Percentiles rank a stretch among this genome's conserved stretches.
Evolutionary conservation across 352 stramenopile species (phyloP).

Genomic region (Pythium grandisporangium): DNA sequence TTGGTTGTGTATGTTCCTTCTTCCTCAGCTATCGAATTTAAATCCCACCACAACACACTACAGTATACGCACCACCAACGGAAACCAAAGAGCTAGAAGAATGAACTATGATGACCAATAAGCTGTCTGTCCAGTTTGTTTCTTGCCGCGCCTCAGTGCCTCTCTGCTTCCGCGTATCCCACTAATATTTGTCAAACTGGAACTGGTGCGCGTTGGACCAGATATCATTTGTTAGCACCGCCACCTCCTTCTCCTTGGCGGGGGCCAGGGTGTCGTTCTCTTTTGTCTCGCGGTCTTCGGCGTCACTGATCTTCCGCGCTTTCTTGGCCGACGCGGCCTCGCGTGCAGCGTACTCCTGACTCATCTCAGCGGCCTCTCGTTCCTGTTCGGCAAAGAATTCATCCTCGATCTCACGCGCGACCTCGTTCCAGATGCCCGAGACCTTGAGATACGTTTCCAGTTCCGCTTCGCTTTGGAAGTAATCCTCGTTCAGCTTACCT

Average conservation of each 20-base stretch:
- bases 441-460: conserved; percentile 64
- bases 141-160: no score
- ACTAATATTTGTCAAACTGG: conserved; percentile 35
- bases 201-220: conserved; percentile 78
- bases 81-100: no score
- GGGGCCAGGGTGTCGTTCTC: neutral
- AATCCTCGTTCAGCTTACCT: conserved; percentile 49
- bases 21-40: no score
- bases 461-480: conserved; percentile 59
- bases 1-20: no score
- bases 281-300: conserved; percentile 1
- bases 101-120: no score
- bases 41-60: no score
- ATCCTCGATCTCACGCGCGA: conserved; percentile 29
- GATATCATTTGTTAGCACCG: conserved; percentile 65
- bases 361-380: conserved; percentile 12
- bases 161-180: no score
- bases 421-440: conserved; percentile 49
- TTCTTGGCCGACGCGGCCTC: conserved; percentile 11
- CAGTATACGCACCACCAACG: no score
- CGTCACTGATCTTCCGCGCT: conserved; percentile 10
- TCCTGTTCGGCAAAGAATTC: conserved; percentile 17
- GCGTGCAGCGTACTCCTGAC: conserved; percentile 11
- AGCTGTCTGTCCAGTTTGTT: no score
- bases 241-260: conserved; percentile 40